These are phyloP conservation scores for Moringa oleifera DNA, from an alignment of 345 rosid species.

Conservation along the genomic window DNA sequence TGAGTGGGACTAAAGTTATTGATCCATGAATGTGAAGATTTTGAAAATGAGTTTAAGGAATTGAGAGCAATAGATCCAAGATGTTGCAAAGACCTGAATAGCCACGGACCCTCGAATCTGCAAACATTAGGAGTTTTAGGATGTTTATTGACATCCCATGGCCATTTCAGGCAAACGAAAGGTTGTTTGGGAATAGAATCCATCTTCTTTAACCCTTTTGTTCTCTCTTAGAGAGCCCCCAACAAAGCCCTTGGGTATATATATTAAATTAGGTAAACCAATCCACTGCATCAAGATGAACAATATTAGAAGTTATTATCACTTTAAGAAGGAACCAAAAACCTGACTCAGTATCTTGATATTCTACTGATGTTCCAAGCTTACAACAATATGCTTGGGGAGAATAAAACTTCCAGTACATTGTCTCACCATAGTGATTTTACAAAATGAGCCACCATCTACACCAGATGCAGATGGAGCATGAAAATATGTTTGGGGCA, in stretches of 20 bases:
- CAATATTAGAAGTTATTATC: not conserved
- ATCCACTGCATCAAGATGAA: not conserved
- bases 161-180: constrained; percentile 73
- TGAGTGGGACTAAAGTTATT: constrained; percentile 23
- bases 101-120: constrained; percentile 61
- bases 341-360: too few relatives aligned
- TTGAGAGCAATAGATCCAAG: constrained; percentile 55
- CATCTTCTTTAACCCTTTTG: constrained; percentile 17
- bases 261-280: not conserved
- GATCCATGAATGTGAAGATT: constrained; percentile 28
- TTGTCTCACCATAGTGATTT: too few relatives aligned
- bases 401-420: too few relatives aligned
- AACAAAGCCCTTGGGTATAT: not conserved
- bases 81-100: constrained; percentile 63
- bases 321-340: not conserved
- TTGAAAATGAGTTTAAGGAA: constrained; percentile 35
- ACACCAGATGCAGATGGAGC: too few relatives aligned
- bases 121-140: constrained; percentile 36
- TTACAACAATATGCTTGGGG: too few relatives aligned
- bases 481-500: too few relatives aligned
- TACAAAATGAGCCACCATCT: too few relatives aligned
- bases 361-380: too few relatives aligned
- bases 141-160: constrained; percentile 50
- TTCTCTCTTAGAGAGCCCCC: not conserved
- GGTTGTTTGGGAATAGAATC: constrained; percentile 33